Base-by-base conservation (phyloP, 192 early-diverging fungal genomes). In the Neocallimastix lanati region DNA sequence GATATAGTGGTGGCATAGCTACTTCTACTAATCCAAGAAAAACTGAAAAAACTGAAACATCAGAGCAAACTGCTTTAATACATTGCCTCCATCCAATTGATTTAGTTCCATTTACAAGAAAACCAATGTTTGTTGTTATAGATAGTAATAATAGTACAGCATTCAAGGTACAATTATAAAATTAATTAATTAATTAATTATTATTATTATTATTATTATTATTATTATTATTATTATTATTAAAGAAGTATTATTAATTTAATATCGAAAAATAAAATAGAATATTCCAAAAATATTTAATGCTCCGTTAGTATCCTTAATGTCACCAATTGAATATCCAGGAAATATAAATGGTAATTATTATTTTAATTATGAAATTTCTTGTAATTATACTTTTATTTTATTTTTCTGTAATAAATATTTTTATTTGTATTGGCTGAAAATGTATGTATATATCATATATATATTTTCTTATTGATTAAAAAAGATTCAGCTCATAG, bases 121-220 rank as follows among this genome's bases (percentile, higher is more conserved):
- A 98, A 79, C 94, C 97, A 12, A 85, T 99, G 81, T 98, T 98
- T 80, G 82, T 98, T 28, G 89, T 99, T 78, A 88, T 99, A 25
- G 97, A 99, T 81, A 96, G 96, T 85, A 91, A 89, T 80, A 94
- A 96, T 83, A 94, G 93, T 28, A 82, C 81, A 5, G 94, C 92
- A 11, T 99, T 98, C 86, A 90, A 90, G 81, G 93, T 93, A 84
- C 16, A 21, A 50, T 50, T 9, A 38, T 13, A 2, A 38, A 38
- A 14, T 38, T 13, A 38, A 14, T 12, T 38, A 38, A 14, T 38
- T 38, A 13, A 14, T 38, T 12, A 38, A 14, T 38, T 38, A 30
- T 82, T 38, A 33, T 85, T 37, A 28, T 76, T 82, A 37, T 78
- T 80, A 76, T 27, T 82, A 13, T 40, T 29, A 37, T 13, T 28